Percentiles rank a stretch among this genome's conserved stretches.
phyloP scores from a whole-genome alignment of 2,329 filamentous ascomycete species.

The Colletotrichum liaoningense region DNA sequence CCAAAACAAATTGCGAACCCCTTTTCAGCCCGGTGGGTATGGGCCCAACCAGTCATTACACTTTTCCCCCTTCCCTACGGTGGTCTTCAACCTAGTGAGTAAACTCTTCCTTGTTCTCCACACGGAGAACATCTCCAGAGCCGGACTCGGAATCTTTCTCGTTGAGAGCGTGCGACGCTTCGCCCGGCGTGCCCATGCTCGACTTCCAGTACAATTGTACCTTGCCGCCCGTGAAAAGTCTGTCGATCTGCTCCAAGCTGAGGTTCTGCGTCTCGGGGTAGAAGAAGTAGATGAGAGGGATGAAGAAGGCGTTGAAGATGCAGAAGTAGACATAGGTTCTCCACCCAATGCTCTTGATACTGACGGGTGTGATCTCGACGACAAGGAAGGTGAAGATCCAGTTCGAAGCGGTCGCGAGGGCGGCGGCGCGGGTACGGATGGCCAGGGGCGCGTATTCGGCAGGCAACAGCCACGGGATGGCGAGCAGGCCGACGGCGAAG shows the following conservation, averaged over 20 bases:
- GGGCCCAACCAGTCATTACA: neutral
- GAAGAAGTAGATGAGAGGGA: slow-evolving; percentile 59
- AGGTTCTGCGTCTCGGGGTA: slow-evolving; percentile 61
- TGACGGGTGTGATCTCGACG: slow-evolving; percentile 51
- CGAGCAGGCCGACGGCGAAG: slow-evolving; percentile 53
- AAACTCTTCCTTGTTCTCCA: slow-evolving; percentile 24
- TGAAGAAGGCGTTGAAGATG: slow-evolving; percentile 49
- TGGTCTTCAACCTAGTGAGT: neutral
- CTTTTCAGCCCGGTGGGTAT: neutral
- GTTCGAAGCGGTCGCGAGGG: slow-evolving; percentile 52
- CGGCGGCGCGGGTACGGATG: slow-evolving; percentile 51
- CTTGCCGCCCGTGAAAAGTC: slow-evolving; percentile 48
- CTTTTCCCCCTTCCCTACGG: neutral
- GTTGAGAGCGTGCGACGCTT: slow-evolving; percentile 14
- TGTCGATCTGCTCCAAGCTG: slow-evolving; percentile 62
- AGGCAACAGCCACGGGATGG: slow-evolving; percentile 52
- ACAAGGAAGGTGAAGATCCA: slow-evolving; percentile 50
- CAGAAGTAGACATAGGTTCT: slow-evolving; percentile 52
- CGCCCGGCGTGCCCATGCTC: slow-evolving; percentile 46
- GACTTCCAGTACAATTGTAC: slow-evolving; percentile 45
- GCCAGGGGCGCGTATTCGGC: slow-evolving; percentile 56
- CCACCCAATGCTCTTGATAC: slow-evolving; percentile 50
- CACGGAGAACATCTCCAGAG: slow-evolving; percentile 27
- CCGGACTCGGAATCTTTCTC: slow-evolving; percentile 31
- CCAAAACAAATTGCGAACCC: neutral